These are phyloP conservation scores for Marasmius tenuissimus DNA, from an alignment of 1,284 basidiomycete genomes.

Conservation along the genomic window DNA sequence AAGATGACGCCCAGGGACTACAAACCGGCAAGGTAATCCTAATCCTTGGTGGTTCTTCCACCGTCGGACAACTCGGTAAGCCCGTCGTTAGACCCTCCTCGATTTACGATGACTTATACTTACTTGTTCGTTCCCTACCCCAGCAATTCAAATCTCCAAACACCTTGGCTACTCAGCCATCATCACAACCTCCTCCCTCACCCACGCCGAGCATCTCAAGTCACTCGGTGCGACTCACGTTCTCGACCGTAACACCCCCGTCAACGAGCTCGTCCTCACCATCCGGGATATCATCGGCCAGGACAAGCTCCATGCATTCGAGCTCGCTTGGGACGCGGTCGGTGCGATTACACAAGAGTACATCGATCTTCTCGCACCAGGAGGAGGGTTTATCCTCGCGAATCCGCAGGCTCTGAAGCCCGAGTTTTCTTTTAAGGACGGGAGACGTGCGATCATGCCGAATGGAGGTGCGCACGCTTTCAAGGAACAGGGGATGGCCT, in stretches of 20 bases:
- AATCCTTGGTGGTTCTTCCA: conserved; percentile 26
- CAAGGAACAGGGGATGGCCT: not conserved
- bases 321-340: not conserved
- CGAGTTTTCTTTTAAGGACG: not conserved
- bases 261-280: not conserved
- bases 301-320: not conserved
- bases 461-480: not conserved
- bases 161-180: conserved; percentile 37
- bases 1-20: conserved; percentile 26
- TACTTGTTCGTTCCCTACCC: no score
- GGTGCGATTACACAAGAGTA: not conserved
- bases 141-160: not conserved
- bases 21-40: conserved; percentile 23
- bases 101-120: not conserved
- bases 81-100: not conserved
- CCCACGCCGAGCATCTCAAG: conserved; percentile 33
- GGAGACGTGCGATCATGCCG: not conserved
- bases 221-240: conserved; percentile 41
- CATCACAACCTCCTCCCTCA: conserved; percentile 37
- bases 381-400: not conserved
- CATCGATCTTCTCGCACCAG: not conserved
- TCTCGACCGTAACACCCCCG: conserved; percentile 25
- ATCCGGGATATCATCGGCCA: not conserved
- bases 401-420: not conserved
- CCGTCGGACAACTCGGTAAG: conserved; percentile 29